Base-by-base conservation (phyloP, 1,284 basidiomycete genomes). In the Vanrija humicola region DNA sequence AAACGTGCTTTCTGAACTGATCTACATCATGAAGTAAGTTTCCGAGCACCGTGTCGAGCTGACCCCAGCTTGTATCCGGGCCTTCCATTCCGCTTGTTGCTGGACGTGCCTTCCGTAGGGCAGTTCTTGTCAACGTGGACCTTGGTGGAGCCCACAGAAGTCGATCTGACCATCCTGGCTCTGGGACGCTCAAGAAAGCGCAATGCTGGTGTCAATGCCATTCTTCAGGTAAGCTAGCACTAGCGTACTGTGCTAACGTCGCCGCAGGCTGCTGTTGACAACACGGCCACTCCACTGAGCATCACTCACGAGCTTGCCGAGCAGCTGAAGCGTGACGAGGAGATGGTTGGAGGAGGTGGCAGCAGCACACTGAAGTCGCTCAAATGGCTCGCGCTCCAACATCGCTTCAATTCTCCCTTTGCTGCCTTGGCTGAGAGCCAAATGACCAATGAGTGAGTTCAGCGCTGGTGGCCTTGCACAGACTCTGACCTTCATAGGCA, bases 21-120 rank as follows among this genome's bases (percentile, higher is more conserved):
- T 68, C 12, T 72, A 73, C 53, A 67, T 69, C 43, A 43, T 74
- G 6, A 57, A 61, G 70, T 71, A 43, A 45, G 66, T 61, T 23
- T 6, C 12, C 40, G 21, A 15, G 28, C 2, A 14, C 21, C 12
- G 7, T 29, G 6, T 14, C 3, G 12, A 23, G 16, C 45, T 48
- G 43, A 46, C 16, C 21, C 29, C 1, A 68, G 71, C 4, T 54
- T 70, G 10, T 69, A 69, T 51, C 55, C 56, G 5, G 19, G 50
- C 2, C 12, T 72, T 0, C 67, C 66, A 0, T 47, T 72, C 10
- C 62, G 70, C 12, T 52, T 73, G 10, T 55, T 74, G 7, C 55
- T 74, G 16, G 70, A 70, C 8, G 70, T 72, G 0, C 67, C 72
- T 1, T 68, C 67, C 10, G 61, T 64, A 0, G 46, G 59, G 1